Evolutionary conservation across 73 alveolate species (phyloP).

Genomic region (Halteria grandinella): DNA sequence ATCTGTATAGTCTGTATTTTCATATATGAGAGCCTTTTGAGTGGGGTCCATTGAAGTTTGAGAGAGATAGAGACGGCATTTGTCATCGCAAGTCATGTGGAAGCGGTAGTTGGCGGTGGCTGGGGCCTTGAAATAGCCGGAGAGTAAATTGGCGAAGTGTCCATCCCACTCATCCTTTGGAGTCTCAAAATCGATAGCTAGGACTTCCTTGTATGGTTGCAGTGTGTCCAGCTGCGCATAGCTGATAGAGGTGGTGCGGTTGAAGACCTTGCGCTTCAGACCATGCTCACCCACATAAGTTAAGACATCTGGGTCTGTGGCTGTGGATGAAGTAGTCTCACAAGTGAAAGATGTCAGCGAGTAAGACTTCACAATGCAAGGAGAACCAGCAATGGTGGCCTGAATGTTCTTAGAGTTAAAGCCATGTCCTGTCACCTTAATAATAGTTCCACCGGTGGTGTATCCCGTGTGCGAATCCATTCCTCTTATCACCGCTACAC

Average conservation of each 20-base stretch:
- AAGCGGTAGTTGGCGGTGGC: slow-evolving; percentile 46
- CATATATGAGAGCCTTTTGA: background rate
- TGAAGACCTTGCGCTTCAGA: background rate
- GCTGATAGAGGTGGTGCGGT: background rate
- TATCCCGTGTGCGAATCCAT: slow-evolving; percentile 3
- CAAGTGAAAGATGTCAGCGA: background rate
- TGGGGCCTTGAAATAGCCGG: slow-evolving; percentile 50
- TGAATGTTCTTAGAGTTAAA: background rate
- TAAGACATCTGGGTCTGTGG: background rate
- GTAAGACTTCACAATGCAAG: slow-evolving; percentile 1
- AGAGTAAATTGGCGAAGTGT: background rate
- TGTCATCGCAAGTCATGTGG: slow-evolving; percentile 48
- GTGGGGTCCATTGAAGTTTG: slow-evolving; percentile 3
- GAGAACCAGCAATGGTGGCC: slow-evolving; percentile 12
- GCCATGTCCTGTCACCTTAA: slow-evolving; percentile 19
- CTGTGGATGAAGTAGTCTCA: background rate
- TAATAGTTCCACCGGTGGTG: slow-evolving; percentile 11
- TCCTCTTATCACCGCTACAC: slow-evolving; percentile 3
- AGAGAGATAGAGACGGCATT: slow-evolving; percentile 9
- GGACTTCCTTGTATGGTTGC: background rate
- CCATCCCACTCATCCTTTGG: slow-evolving; percentile 9
- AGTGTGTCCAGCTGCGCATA: background rate
- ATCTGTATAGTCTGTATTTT: background rate
- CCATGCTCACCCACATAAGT: slow-evolving; percentile 15
- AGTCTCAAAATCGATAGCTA: slow-evolving; percentile 15